Evolutionary conservation across 2,329 filamentous ascomycete species (phyloP).

Genomic region (Juglanconis oblonga): DNA sequence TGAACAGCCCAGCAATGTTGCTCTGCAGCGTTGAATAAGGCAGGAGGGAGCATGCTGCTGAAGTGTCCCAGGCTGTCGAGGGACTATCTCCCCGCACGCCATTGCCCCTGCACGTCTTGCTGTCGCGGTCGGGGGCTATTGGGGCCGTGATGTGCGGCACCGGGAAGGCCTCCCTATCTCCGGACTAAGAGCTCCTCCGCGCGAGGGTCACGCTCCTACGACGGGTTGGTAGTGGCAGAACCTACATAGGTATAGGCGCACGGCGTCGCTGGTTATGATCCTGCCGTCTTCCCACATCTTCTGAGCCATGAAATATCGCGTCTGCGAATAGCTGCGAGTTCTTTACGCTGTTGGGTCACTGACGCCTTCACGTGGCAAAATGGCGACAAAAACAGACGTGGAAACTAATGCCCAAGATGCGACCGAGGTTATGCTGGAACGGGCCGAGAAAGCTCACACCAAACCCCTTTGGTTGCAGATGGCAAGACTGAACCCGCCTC

Average conservation of each 20-base stretch:
- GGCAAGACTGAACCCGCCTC: slow-evolving; percentile 39
- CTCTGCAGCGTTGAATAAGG: slow-evolving; percentile 9
- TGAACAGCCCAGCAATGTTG: background rate
- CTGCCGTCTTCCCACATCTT: background rate
- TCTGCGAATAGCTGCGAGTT: background rate
- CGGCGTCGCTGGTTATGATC: background rate
- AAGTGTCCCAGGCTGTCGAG: background rate
- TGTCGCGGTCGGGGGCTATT: background rate
- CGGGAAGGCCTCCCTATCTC: slow-evolving; percentile 11
- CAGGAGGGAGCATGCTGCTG: background rate
- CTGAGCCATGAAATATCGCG: background rate
- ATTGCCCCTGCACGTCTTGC: background rate
- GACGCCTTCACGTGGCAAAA: background rate
- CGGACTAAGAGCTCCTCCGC: background rate
- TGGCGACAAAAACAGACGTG: slow-evolving; percentile 13
- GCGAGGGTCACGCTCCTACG: background rate
- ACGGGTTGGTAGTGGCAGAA: too few relatives aligned
- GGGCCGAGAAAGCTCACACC: slow-evolving; percentile 19
- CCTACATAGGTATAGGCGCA: background rate
- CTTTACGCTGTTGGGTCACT: background rate
- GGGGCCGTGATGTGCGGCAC: background rate
- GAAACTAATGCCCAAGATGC: slow-evolving; percentile 8
- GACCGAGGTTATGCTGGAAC: slow-evolving; percentile 10
- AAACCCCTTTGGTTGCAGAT: slow-evolving; percentile 44
- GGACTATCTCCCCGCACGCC: slow-evolving; percentile 15